A percentile compares a stretch with the other conserved stretches of the same genome.
Evolutionary conservation across 306 rosid species (phyloP).

Genomic region (Dryas octopetala): DNA sequence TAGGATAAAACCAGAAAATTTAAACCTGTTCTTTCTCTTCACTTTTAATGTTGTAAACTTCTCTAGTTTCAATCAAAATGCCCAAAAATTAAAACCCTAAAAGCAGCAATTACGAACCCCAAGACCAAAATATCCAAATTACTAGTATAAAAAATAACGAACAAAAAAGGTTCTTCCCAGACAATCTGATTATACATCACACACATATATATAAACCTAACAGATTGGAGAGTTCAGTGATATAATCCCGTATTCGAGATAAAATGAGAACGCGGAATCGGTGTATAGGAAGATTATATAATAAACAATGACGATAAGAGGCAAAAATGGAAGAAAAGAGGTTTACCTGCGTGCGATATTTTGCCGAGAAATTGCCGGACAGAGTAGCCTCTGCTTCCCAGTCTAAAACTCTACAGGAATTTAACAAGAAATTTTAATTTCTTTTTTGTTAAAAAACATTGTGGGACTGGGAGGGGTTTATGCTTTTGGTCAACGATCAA

Average conservation of each 20-base stretch:
- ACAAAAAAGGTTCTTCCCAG: neutral
- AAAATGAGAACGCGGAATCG: neutral
- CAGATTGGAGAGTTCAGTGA: neutral
- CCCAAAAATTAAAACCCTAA: conserved; percentile 3
- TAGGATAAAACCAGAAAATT: too few relatives aligned
- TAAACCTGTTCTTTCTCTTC: neutral
- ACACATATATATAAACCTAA: neutral
- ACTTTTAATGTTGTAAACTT: neutral
- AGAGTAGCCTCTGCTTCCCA: conserved; percentile 10
- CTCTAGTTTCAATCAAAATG: neutral
- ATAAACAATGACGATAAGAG: neutral
- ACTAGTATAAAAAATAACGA: neutral
- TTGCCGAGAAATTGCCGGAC: conserved; percentile 11
- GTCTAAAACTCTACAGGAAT: neutral
- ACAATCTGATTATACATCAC: neutral
- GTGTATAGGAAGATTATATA: neutral
- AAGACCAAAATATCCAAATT: neutral
- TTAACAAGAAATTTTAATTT: neutral
- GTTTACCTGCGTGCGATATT: neutral
- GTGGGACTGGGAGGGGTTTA: neutral
- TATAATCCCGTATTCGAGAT: neutral
- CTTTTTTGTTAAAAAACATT: neutral
- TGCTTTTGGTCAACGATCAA: neutral
- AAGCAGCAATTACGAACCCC: neutral
- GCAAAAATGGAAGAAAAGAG: neutral